These are phyloP conservation scores for Datura wrightii DNA, from an alignment of 257 asterid species.

Conservation along the genomic window DNA sequence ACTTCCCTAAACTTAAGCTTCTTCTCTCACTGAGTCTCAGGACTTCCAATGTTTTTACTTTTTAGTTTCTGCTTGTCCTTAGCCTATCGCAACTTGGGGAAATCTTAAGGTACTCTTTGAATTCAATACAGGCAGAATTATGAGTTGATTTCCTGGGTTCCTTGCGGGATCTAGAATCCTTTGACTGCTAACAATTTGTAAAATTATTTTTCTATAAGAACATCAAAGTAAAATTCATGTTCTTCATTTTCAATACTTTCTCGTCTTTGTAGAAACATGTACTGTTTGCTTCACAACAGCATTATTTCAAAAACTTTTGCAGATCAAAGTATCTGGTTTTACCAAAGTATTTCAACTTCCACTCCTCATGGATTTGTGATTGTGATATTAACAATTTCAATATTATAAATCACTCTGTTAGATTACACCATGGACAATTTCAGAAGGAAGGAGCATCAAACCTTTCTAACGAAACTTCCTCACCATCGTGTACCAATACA, in stretches of 20 bases:
- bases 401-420: constrained; percentile 9
- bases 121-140: neutral
- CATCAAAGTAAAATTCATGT: neutral
- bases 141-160: neutral
- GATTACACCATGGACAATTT: neutral
- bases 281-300: neutral
- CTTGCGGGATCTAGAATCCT: neutral
- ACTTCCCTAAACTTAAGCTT: neutral
- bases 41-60: neutral
- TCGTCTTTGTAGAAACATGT: neutral
- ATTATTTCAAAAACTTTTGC: neutral
- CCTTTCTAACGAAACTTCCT: constrained; percentile 72
- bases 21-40: neutral
- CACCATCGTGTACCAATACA: constrained; percentile 82
- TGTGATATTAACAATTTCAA: neutral
- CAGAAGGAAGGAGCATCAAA: constrained; percentile 42
- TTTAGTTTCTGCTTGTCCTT: neutral
- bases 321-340: neutral
- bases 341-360: neutral
- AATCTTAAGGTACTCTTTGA: neutral
- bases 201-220: neutral
- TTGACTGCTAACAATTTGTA: neutral
- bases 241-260: neutral
- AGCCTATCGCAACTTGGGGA: neutral
- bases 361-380: constrained; percentile 6